These are phyloP conservation scores for Leccinum angustisporum DNA, from an alignment of 1,284 basidiomycete species.

Conservation along the genomic window DNA sequence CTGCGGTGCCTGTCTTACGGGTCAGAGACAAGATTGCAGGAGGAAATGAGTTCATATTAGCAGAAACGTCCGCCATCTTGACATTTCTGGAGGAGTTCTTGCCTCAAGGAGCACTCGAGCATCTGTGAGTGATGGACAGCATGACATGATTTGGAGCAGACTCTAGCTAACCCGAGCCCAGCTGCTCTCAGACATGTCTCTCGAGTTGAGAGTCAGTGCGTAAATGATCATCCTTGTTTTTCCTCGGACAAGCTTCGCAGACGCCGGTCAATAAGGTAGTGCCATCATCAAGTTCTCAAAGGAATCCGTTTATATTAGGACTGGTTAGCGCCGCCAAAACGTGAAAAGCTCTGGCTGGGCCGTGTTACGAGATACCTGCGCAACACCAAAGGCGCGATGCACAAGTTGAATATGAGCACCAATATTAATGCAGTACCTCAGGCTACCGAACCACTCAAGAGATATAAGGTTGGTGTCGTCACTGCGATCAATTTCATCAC, in stretches of 20 bases:
- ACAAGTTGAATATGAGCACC: constrained; percentile 12
- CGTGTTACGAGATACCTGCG: constrained; percentile 26
- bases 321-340: constrained; percentile 26
- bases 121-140: constrained; percentile 11
- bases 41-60: constrained; percentile 20
- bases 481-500: constrained; percentile 24
- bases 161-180: constrained; percentile 9
- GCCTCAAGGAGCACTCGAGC: constrained; percentile 3
- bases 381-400: constrained; percentile 25
- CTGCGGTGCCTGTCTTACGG: constrained; percentile 27
- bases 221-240: constrained; percentile 30
- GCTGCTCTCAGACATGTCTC: constrained; percentile 20
- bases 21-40: constrained; percentile 14
- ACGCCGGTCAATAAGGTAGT: constrained; percentile 9
- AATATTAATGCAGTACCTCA: constrained; percentile 18
- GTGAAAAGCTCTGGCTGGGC: constrained; percentile 26
- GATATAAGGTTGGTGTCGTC: constrained; percentile 18
- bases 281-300: background rate
- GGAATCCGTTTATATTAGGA: constrained; percentile 11
- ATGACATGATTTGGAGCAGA: background rate
- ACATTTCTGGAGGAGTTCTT: constrained; percentile 23
- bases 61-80: constrained; percentile 29
- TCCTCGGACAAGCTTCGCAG: constrained; percentile 15
- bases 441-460: constrained; percentile 14
- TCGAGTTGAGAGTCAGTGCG: constrained; percentile 17